Base-by-base conservation (phyloP, 768 basidiomycete genomes). In the Lactifluus echinatus region DNA sequence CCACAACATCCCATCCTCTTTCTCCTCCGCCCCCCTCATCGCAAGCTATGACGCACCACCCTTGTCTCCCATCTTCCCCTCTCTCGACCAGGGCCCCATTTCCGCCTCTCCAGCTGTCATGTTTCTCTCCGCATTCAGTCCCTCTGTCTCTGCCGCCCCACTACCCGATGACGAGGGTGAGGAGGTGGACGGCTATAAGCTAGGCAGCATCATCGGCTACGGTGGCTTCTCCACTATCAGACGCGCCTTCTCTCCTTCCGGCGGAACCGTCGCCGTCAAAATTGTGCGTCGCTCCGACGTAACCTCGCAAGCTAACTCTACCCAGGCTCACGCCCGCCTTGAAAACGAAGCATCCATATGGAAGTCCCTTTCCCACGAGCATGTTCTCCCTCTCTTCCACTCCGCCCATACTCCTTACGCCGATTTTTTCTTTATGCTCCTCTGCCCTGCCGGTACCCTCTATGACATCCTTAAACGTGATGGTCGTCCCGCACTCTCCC, bases 181-280 rank as follows among this genome's bases (percentile, higher is more conserved):
- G 51, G 66, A 72, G 23, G 76, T 93, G 11, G 76, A 80, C 0
- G 84, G 85, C 10, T 94, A 92, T 66, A 80, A 77, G 7, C 77
- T 96, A 0, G 93, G 89, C 15, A 76, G 76, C 29, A 74, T 87
- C 62, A 79, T 95, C 12, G 93, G 88, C 24, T 76, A 80, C 58
- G 93, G 93, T 8, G 87, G 83, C 7, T 90, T 91, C 68, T 90
- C 90, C 14, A 82, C 82, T 57, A 88, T 95, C 57, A 74, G 87
- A 51, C 79, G 80, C 6, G 93, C 85, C 1, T 80, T 71, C 3
- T 78, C 80, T 8, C 75, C 82, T 7, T 70, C 78, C 3, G 83
- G 86, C 2, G 88, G 83, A 31, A 77, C 77, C 45, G 73, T 82
- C 45, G 93, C 93, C 8, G 84, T 93, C 70, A 94, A 94, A 70